Evolutionary conservation across 176 grass and related monocot species (phyloP).

Genomic region (Tillandsia leiboldiana): DNA sequence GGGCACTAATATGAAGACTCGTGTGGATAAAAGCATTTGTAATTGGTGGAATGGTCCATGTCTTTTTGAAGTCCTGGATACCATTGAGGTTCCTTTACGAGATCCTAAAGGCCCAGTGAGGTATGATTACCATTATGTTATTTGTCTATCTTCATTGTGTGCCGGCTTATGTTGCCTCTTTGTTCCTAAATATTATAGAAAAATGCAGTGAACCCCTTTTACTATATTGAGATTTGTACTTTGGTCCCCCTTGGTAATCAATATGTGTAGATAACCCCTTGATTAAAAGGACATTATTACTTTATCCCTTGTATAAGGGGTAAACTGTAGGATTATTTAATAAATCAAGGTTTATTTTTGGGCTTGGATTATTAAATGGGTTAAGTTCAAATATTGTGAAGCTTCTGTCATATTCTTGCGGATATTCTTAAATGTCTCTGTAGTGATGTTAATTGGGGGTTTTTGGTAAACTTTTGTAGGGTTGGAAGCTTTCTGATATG

Average conservation of each 20-base stretch:
- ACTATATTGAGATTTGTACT: too few species aligned
- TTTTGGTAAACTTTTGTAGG: conserved; percentile 28
- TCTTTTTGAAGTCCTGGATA: conserved; percentile 78
- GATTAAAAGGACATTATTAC: too few species aligned
- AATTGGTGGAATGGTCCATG: conserved; percentile 81
- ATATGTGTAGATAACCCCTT: too few species aligned
- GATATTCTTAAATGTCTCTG: neutral
- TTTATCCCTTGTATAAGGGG: too few species aligned
- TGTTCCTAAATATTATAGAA: too few species aligned
- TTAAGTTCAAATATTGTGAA: too few species aligned
- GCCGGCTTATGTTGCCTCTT: neutral
- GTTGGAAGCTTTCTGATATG: conserved; percentile 89
- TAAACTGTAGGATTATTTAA: too few species aligned
- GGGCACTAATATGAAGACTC: conserved; percentile 78
- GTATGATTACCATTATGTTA: conserved; percentile 24
- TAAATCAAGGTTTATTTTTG: too few species aligned
- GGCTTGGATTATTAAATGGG: too few species aligned
- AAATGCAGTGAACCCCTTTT: too few species aligned
- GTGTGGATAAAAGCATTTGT: conserved; percentile 73
- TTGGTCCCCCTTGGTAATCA: too few species aligned
- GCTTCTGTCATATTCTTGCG: too few species aligned
- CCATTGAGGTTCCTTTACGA: conserved; percentile 78
- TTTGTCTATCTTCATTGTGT: neutral
- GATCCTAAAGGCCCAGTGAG: conserved; percentile 90
- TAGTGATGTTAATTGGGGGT: conserved; percentile 10